Evolutionary conservation across 805 yeast species (phyloP).

Genomic region (Lipomyces spencermartinsiae): DNA sequence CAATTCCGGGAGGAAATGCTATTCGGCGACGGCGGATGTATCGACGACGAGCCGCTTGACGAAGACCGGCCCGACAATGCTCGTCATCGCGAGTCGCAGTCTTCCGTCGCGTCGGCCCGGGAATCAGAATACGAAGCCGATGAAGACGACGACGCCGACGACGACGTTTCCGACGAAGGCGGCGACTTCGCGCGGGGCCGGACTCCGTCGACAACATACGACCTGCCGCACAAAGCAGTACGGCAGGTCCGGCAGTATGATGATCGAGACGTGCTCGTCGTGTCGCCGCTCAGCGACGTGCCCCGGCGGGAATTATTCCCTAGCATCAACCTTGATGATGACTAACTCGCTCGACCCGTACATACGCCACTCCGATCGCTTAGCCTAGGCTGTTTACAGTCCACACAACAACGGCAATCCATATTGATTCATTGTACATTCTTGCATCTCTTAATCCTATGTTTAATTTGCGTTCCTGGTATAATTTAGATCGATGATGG

Average conservation of each 20-base stretch:
- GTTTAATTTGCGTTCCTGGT: too few relatives aligned
- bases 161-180: background rate
- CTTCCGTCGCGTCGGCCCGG: background rate
- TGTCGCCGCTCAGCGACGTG: background rate
- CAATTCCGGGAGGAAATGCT: conserved; percentile 24
- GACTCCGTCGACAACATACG: background rate
- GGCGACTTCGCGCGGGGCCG: background rate
- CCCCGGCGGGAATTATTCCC: background rate
- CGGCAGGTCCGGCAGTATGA: background rate
- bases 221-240: background rate
- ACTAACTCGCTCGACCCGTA: background rate
- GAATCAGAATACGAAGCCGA: conserved; percentile 26
- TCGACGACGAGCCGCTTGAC: conserved; percentile 13
- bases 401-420: too few relatives aligned
- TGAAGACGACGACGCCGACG: conserved; percentile 6
- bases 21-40: conserved; percentile 18
- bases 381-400: too few relatives aligned
- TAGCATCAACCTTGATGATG: background rate
- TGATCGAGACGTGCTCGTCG: background rate
- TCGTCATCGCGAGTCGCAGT: conserved; percentile 5
- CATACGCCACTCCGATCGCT: too few relatives aligned
- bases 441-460: too few relatives aligned
- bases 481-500: too few relatives aligned
- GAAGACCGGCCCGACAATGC: background rate
- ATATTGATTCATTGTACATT: too few relatives aligned